Evolutionary conservation across 352 stramenopile genomes (phyloP), one percentile per base, ranked within the genome.

Genomic region (Pythium apleroticum): DNA sequence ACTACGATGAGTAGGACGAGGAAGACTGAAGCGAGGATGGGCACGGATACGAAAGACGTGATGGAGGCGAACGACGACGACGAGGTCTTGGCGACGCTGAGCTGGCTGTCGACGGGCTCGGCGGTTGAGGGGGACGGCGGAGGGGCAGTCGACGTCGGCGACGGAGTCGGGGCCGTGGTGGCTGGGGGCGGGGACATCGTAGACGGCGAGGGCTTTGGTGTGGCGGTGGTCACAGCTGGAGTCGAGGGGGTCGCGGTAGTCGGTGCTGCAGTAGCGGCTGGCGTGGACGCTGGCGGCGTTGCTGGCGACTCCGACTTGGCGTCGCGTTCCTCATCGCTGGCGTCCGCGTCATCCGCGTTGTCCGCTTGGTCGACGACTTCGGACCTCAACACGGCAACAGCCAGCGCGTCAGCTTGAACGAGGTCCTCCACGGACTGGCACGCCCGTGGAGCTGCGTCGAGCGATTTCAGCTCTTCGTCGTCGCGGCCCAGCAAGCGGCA

Each of bases 401-500:
- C 19, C 5, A 67, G 39, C 4, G 17, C 37, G 5, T 64, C 24
- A 2, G 53, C 11, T 5, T 52, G 25, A 1, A 75, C 54, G n/a
- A 75, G 63, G 41, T 75, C 68, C 1, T 55, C 33, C 3, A 75
- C 49, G 0, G 58, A n/a, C 31, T 30, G 14, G 50, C 68, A 75
- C 49, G 35, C 15, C 6, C 25, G 2, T 6, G 45, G 15, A 35
- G 56, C 57, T 25, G 54, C n/a, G 3, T 15, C 45, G 6, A 52
- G 22, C 3, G 10, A 14, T 5, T 53, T 31, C 3, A 60, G 24
- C 28, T 64, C 30, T 0, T 37, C 43, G 1, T 22, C 25, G 22
- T 54, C 53, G 6, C 63, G 57, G 39, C 48, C 59, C 11, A 69
- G 28, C 14, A 48, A 46, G 22, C 53, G 33, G 39, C 68, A 75